Evolutionary conservation across 2,329 filamentous ascomycete species (phyloP).

Genomic region (Neofusicoccum parvum): DNA sequence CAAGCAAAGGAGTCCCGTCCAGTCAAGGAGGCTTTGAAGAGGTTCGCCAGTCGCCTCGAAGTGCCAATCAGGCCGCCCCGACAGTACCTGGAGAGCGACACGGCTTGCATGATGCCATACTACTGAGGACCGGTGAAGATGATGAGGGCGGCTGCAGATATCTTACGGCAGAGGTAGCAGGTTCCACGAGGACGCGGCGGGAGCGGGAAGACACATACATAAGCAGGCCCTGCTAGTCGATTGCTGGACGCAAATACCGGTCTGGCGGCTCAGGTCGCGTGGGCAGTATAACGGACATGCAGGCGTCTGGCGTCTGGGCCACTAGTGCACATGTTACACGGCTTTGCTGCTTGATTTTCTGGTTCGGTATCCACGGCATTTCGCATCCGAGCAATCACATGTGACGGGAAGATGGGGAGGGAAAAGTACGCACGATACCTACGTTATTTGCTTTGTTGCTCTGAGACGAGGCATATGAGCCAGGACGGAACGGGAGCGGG

Average conservation of each 20-base stretch:
- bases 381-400: constrained; percentile 14
- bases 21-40: not conserved
- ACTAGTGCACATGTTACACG: constrained; percentile 3
- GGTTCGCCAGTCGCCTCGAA: not conserved
- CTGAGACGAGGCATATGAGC: not conserved
- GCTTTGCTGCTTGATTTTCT: not conserved
- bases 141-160: not conserved
- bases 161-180: not conserved
- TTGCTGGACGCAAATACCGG: constrained; percentile 2
- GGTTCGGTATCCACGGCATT: constrained; percentile 4
- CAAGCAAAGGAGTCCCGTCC: too few relatives aligned
- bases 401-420: constrained; percentile 5
- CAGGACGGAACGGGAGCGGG: not conserved
- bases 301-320: not conserved
- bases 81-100: not conserved
- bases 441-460: not conserved
- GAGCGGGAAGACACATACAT: not conserved
- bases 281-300: constrained; percentile 7
- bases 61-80: not conserved
- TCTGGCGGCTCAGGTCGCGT: not conserved
- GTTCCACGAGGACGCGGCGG: constrained; percentile 1
- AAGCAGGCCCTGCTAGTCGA: not conserved
- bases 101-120: not conserved
- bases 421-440: not conserved
- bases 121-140: not conserved